Evolutionary conservation across 2,329 filamentous ascomycete genomes (phyloP), one percentile per base, ranked within the genome.

Genomic region (Tolypocladium paradoxum): DNA sequence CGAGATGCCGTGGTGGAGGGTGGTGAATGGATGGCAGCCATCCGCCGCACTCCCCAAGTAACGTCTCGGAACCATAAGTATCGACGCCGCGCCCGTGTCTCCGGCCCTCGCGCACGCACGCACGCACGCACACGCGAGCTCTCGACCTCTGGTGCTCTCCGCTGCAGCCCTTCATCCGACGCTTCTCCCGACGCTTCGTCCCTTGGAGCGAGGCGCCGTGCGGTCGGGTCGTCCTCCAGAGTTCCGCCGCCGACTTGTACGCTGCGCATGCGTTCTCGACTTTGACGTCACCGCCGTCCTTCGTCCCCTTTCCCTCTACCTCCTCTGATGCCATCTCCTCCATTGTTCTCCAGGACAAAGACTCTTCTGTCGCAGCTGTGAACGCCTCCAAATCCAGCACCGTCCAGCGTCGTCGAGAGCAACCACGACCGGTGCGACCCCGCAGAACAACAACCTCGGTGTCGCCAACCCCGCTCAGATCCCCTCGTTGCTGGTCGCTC

Each of bases 21-120:
- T 54, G 48, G 48, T 50, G 48, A 51, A 29, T 54, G 52, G 48
- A 34, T 48, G 48, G 38, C 22, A 50, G 40, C 11, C 46, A 46
- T 33, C 38, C 20, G 24, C n/a, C n/a, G n/a, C n/a, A n/a, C n/a
- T n/a, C n/a, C n/a, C n/a, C n/a, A n/a, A n/a, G n/a, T n/a, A n/a
- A n/a, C n/a, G n/a, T n/a, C n/a, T n/a, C n/a, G n/a, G n/a, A n/a
- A n/a, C n/a, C n/a, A n/a, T 48, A 52, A 52, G 51, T 52, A 47
- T 43, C 36, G 45, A 36, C 34, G 33, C 22, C 8, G 22, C 48
- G 48, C 48, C 34, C 48, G 20, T 6, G 33, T 37, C 20, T 20
- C 47, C 34, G 20, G 31, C 27, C 8, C 24, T 31, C 45, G 6
- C 45, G 16, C 27, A n/a, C 29, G 16, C 46, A 14, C 46, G 14